A percentile compares a stretch with the other conserved stretches of the same genome.
phyloP scores from a whole-genome alignment of 1,284 basidiomycete genomes.

The Ganoderma sinense region DNA sequence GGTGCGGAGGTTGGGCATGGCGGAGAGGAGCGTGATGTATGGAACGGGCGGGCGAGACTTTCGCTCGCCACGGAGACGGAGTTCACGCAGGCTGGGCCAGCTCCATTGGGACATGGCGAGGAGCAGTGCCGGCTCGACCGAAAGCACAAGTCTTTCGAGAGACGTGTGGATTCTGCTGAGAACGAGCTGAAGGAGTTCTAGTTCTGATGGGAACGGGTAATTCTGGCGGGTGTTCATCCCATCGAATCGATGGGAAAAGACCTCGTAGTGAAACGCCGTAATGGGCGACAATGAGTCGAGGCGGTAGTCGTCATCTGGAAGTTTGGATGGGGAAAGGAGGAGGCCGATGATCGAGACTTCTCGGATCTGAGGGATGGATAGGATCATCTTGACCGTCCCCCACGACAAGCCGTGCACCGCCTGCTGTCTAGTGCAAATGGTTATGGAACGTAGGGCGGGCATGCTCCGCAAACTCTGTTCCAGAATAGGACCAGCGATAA shows the following conservation, averaged over 20 bases:
- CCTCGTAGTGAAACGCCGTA: neutral
- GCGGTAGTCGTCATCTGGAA: no score
- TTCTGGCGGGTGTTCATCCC: neutral
- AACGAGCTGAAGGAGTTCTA: neutral
- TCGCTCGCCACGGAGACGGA: neutral
- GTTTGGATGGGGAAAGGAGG: no score
- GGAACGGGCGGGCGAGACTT: neutral
- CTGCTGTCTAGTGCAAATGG: no score
- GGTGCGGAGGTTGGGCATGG: neutral
- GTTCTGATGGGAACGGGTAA: neutral
- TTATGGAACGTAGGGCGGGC: no score
- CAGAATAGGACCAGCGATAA: no score
- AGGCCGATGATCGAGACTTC: no score
- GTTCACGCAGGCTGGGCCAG: neutral
- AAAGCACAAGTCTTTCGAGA: neutral
- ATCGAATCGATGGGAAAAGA: neutral
- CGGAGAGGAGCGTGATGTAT: neutral
- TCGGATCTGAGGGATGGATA: no score
- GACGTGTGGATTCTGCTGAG: neutral
- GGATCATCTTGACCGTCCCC: no score
- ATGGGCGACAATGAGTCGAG: no score
- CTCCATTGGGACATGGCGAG: neutral
- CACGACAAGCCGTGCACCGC: no score
- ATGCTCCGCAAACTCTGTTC: no score
- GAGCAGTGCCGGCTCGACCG: neutral